Evolutionary conservation across 495 filamentous ascomycete genomes (phyloP), one percentile per base, ranked within the genome.

Genomic region (Penicillium taxi): DNA sequence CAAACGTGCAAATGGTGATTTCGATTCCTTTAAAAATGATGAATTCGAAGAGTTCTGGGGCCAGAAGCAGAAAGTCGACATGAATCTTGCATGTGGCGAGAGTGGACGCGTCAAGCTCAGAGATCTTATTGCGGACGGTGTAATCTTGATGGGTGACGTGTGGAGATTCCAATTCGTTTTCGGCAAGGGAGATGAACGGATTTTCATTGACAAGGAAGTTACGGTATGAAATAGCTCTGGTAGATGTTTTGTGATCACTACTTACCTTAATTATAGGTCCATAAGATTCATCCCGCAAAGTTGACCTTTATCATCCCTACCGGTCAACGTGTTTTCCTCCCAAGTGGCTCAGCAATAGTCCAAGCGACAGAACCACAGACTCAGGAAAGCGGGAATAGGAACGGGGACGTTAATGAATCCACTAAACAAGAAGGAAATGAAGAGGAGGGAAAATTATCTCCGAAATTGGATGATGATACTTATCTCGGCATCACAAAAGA

Each of bases 1-100:
- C 36, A 63, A 76, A 46, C 73, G 85, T 29, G 59, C 63, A n/a
- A 55, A 66, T 2, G 85, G 86, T n/a, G 63, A 72, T 13, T 90
- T 82, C 45, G 78, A 90, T 42, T 59, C 70, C 5, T 84, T 74
- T 54, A 79, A 86, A 50, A 73, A 77, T 32, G 45, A 64, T 3
- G 68, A 81, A 25, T 82, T 78, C 23, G 77, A 86, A 58, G 56
- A 72, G 22, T 80, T 76, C 38, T 94, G 84, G 84, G 79, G 73
- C 0, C 72, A 82, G 37, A 75, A 80, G 35, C 70, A 79, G 52
- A 73, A 62, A 36, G 42, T 66, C 15, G 49, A 53, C 19, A 53
- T 37, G 15, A 35, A 26, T 9, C 41, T 61, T n/a, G 16, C 48
- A 26, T 66, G 72, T 15, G 76, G 74, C 15, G 61, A 77, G 44